phyloP scores from a whole-genome alignment of 441 rosid species.

The Corymbia citriodora region DNA sequence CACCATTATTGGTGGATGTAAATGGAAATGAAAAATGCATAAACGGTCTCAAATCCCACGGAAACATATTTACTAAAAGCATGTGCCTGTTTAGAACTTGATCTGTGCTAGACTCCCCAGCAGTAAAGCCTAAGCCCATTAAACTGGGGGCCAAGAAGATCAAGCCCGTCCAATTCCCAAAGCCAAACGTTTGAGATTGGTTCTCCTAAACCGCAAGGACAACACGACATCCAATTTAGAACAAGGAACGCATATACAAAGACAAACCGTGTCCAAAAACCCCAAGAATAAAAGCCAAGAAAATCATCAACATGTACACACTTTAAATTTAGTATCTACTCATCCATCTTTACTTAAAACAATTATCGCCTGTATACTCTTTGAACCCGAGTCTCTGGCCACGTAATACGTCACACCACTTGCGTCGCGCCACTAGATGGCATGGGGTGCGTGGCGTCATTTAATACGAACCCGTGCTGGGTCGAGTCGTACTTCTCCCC shows the following conservation, averaged over 20 bases:
- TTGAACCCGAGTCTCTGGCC: background rate
- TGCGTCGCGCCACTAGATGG: conserved; percentile 37
- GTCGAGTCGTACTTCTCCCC: conserved; percentile 39
- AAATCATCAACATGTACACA: background rate
- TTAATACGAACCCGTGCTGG: conserved; percentile 15
- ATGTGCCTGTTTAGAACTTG: background rate
- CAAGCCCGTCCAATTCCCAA: background rate
- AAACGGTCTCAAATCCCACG: background rate
- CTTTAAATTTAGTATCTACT: rapidly evolving
- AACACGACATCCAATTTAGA: background rate
- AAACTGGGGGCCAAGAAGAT: background rate
- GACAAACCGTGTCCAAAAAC: background rate
- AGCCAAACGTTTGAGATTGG: background rate
- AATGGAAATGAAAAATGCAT: background rate
- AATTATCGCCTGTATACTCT: background rate
- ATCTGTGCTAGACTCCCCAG: background rate
- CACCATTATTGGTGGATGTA: background rate
- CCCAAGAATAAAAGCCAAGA: background rate
- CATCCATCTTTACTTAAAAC: background rate
- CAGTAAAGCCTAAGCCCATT: background rate
- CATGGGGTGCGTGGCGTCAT: background rate
- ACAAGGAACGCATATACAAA: background rate
- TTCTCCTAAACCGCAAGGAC: background rate
- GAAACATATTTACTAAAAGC: background rate
- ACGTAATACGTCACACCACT: background rate